phyloP scores from a whole-genome alignment of 768 basidiomycete genomes.

The Rhodotorula toruloides region DNA sequence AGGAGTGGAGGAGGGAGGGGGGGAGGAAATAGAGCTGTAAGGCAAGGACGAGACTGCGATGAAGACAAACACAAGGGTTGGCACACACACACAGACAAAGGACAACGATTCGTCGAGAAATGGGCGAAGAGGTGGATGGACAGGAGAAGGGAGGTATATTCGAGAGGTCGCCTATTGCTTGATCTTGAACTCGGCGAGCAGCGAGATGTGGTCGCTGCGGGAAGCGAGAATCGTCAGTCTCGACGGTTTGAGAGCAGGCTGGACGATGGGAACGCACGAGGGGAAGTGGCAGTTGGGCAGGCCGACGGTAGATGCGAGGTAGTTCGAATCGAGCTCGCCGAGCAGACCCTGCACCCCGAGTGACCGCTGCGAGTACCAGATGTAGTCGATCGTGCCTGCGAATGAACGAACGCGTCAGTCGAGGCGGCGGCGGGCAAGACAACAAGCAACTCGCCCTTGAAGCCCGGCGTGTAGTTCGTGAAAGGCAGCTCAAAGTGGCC shows the following conservation, averaged over 20 bases:
- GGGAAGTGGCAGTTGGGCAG: slow-evolving; percentile 97
- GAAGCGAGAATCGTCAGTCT: slow-evolving; percentile 23
- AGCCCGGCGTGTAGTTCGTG: slow-evolving; percentile 87
- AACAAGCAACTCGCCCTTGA: slow-evolving; percentile 45
- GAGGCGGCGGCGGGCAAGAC: not conserved
- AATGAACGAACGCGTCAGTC: not conserved
- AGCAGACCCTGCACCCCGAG: slow-evolving; percentile 75
- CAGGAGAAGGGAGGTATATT: not conserved
- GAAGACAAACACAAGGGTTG: not conserved
- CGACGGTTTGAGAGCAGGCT: not conserved
- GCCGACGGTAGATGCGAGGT: slow-evolving; percentile 84
- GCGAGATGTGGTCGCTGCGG: slow-evolving; percentile 37
- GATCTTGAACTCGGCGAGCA: slow-evolving; percentile 39
- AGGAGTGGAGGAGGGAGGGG: not conserved
- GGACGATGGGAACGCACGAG: slow-evolving; percentile 50
- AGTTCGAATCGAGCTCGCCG: slow-evolving; percentile 75
- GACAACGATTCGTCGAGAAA: not conserved
- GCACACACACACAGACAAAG: not conserved
- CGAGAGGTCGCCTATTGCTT: slow-evolving; percentile 7
- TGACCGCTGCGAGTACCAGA: slow-evolving; percentile 78
- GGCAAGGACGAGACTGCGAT: not conserved
- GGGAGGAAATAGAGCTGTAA: not conserved
- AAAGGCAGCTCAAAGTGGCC: slow-evolving; percentile 55
- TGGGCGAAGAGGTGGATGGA: not conserved
- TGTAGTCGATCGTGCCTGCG: slow-evolving; percentile 75